These are phyloP conservation scores for Astragalus membranaceus DNA, from an alignment of 306 rosid genomes.

Conservation along the genomic window DNA sequence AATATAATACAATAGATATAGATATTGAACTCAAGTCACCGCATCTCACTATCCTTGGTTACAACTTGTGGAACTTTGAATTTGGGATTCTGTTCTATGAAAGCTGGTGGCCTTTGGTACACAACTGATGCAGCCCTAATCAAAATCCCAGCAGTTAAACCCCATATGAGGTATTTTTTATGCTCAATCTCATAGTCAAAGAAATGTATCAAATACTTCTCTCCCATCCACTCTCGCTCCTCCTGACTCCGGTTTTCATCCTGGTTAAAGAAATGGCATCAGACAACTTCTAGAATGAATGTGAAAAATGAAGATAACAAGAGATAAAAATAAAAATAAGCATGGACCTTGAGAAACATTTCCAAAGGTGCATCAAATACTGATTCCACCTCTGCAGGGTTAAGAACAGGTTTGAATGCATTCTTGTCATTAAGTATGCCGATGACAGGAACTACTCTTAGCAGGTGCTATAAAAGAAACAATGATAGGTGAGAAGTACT, in stretches of 20 bases:
- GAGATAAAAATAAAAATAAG: background rate
- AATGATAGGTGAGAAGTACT: conserved; percentile 1
- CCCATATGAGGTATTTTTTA: conserved; percentile 74
- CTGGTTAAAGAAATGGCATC: conserved; percentile 38
- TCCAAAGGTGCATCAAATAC: conserved; percentile 89
- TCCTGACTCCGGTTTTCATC: conserved; percentile 72
- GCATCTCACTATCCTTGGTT: conserved; percentile 31
- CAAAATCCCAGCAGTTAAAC: conserved; percentile 92
- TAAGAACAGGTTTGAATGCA: conserved; percentile 65
- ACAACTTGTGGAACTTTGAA: conserved; percentile 55
- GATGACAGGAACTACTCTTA: conserved; percentile 88
- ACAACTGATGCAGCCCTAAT: conserved; percentile 86
- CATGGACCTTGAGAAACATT: conserved; percentile 83
- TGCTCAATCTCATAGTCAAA: conserved; percentile 58
- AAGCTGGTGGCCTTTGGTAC: conserved; percentile 67
- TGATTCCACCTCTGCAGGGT: conserved; percentile 81
- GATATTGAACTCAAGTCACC: conserved; percentile 35
- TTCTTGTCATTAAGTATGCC: conserved; percentile 72
- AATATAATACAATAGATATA: background rate
- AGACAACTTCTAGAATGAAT: background rate
- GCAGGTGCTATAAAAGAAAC: conserved; percentile 57
- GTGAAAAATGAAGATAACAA: background rate
- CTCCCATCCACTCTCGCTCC: conserved; percentile 91
- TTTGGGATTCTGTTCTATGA: conserved; percentile 74
- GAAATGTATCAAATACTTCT: conserved; percentile 70